These are phyloP conservation scores for Colletotrichum karsti DNA, from an alignment of 2,329 filamentous ascomycete species.

Conservation along the genomic window DNA sequence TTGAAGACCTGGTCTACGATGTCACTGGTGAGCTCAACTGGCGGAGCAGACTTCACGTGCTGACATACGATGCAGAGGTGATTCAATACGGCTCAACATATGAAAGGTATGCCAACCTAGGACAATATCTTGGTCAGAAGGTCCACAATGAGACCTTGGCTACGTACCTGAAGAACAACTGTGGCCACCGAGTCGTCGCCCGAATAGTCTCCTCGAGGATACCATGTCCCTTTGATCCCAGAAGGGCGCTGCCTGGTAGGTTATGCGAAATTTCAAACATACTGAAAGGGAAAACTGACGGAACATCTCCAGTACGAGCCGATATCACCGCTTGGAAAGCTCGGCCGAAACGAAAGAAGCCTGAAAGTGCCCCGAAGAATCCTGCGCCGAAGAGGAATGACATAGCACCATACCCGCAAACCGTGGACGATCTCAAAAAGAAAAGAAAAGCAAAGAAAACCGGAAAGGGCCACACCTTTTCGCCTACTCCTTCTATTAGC, in stretches of 20 bases:
- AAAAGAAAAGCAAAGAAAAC: too few relatives aligned
- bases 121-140: not conserved
- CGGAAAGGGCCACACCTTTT: too few relatives aligned
- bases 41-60: not conserved
- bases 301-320: too few relatives aligned
- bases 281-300: too few relatives aligned
- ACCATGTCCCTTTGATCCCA: not conserved
- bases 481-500: too few relatives aligned
- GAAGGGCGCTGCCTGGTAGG: not conserved
- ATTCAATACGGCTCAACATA: not conserved
- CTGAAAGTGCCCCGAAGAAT: too few relatives aligned
- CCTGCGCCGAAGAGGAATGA: too few relatives aligned
- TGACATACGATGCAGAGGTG: not conserved
- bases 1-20: conserved; percentile 22
- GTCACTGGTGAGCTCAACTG: conserved; percentile 17
- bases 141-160: not conserved
- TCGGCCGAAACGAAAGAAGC: too few relatives aligned
- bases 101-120: not conserved
- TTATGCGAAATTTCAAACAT: too few relatives aligned
- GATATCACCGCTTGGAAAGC: too few relatives aligned
- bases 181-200: not conserved
- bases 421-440: too few relatives aligned
- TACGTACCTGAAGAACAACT: not conserved
- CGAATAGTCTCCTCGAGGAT: not conserved
- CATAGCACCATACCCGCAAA: too few relatives aligned